These are phyloP conservation scores for Abrus precatorius DNA, from an alignment of 306 rosid species.

Conservation along the genomic window DNA sequence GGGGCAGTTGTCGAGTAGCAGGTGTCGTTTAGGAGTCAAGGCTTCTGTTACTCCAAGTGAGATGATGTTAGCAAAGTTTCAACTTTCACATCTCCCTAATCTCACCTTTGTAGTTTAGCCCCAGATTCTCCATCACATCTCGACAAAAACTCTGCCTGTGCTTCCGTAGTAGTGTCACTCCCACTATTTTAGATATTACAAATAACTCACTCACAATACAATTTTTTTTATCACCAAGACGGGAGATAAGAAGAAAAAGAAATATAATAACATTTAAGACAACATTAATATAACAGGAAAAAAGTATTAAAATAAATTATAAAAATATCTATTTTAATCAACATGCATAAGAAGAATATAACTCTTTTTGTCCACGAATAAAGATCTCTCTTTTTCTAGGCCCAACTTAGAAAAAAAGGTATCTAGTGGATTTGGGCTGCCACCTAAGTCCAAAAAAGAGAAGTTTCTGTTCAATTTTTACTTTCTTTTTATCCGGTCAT, in stretches of 20 bases:
- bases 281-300: too few species aligned
- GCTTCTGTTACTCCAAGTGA: slow-evolving; percentile 48
- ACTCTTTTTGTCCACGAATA: too few species aligned
- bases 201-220: not conserved
- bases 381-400: not conserved
- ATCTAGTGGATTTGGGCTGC: not conserved
- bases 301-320: too few species aligned
- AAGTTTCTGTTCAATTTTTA: not conserved
- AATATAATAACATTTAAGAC: too few species aligned
- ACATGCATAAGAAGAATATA: too few species aligned
- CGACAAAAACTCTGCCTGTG: slow-evolving; percentile 44
- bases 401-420: not conserved
- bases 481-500: slow-evolving; percentile 13
- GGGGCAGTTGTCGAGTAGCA: slow-evolving; percentile 53
- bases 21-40: slow-evolving; percentile 58
- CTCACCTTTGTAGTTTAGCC: slow-evolving; percentile 55
- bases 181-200: slow-evolving; percentile 45
- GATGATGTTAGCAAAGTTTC: slow-evolving; percentile 52
- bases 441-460: not conserved
- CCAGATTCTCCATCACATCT: slow-evolving; percentile 39
- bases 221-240: not conserved
- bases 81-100: slow-evolving; percentile 52
- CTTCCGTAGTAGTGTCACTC: slow-evolving; percentile 40
- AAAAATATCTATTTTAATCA: too few species aligned
- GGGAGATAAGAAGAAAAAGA: too few species aligned